Percentiles rank a stretch among this genome's conserved stretches.
Conservation (phyloP, 1,284 basidiomycete species). For the Baeospora myosura region DNA sequence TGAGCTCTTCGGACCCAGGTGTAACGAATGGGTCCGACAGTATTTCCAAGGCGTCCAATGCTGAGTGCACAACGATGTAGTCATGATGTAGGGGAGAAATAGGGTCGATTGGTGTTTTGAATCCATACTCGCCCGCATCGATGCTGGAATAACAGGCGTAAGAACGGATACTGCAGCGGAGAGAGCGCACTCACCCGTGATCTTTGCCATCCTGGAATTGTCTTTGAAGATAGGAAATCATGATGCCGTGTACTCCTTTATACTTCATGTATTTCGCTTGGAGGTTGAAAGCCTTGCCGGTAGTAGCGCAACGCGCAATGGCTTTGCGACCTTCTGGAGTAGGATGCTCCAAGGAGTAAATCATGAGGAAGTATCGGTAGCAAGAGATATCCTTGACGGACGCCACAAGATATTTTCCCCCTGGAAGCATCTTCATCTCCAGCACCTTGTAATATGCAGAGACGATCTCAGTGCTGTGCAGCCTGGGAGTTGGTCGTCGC, state of each 20-base stretch:
- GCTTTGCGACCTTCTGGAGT: slow-evolving; percentile 33
- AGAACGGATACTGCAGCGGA: slow-evolving; percentile 1
- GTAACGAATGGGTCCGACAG: slow-evolving; percentile 39
- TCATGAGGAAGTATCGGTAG: slow-evolving; percentile 43
- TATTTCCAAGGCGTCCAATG: slow-evolving; percentile 42
- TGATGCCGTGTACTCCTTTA: slow-evolving; percentile 42
- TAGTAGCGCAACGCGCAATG: slow-evolving; percentile 43
- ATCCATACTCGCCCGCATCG: slow-evolving; percentile 40
- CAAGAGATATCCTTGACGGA: slow-evolving; percentile 43
- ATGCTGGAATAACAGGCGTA: slow-evolving; percentile 21
- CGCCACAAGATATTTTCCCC: slow-evolving; percentile 62
- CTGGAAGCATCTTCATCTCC: slow-evolving; percentile 58
- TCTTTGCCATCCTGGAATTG: no score
- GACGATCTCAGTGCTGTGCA: slow-evolving; percentile 28
- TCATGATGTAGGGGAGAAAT: slow-evolving; percentile 45
- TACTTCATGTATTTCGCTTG: slow-evolving; percentile 56
- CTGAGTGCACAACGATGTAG: slow-evolving; percentile 38
- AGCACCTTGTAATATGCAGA: slow-evolving; percentile 38
- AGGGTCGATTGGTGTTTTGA: slow-evolving; percentile 38
- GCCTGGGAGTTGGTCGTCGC: slow-evolving; percentile 32
- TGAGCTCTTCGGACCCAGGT: slow-evolving; percentile 34
- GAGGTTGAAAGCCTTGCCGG: slow-evolving; percentile 49
- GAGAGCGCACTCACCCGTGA: slow-evolving; percentile 11
- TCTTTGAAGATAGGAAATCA: slow-evolving; percentile 26
- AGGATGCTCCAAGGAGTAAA: slow-evolving; percentile 54